Evolutionary conservation across 495 filamentous ascomycete species (phyloP), one percentile per base, ranked within the genome.

Genomic region (Articulospora tetracladia): DNA sequence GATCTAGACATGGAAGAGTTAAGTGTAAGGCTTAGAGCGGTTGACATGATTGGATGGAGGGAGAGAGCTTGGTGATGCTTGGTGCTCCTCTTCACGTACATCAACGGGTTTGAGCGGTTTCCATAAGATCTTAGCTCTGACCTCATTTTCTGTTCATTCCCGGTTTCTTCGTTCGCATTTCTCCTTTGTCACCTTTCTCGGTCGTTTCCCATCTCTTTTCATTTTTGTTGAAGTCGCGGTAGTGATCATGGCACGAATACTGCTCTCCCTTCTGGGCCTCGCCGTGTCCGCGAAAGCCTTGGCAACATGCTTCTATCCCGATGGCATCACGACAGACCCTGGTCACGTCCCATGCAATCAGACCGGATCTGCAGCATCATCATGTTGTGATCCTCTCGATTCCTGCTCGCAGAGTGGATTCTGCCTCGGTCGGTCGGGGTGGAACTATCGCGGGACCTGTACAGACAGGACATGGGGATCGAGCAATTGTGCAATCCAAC

Each of bases 301-400:
- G 23, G 56, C 56, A 50, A 58, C 44, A 32, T 58, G 56, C 19
- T 52, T 22, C 12, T 58, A 58, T 24, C 56, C 56, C 26, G 56
- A 58, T 36, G 47, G 47, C 15, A 23, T 50, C 13, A 58, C 56
- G 1, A 20, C 22, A 12, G 56, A 34, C n/a, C 56, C 44, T 3
- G 46, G 26, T 28, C 56, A 58, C 30, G 56, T 58, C 2, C 56
- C 56, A 1, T 58, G 56, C 26, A 58, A 58, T 26, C 47, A 50
- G 24, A 58, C 56, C 7, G 51, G 28, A 1, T 12, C 23, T 20
- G 26, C 46, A 22, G 3, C 44, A 8, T 58, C 56, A 32, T 41
- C 56, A 6, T 58, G 56, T 36, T 58, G 56, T 28, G 44, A 58
- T 27, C 56, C 56, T 17, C 47, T 50, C 1, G 56, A 58, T 58